Base-by-base conservation (phyloP, 305 asterid species). In the Fraxinus xanthoxyloides region DNA sequence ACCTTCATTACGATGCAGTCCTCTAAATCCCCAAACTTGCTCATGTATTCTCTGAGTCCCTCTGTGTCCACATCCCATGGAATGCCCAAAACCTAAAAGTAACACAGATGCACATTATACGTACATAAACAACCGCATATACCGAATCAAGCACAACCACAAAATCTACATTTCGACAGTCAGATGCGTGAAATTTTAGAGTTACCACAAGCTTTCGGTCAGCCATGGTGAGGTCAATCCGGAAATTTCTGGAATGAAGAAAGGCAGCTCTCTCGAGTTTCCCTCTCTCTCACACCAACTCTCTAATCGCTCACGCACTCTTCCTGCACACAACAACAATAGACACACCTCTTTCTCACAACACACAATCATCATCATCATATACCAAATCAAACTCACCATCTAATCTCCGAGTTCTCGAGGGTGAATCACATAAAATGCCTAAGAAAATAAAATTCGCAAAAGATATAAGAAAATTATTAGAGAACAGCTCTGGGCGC, bases 41-140 rank as follows among this genome's bases (percentile, higher is more conserved):
- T 85, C 98, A 96, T 94, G 88, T 96, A 96, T 84, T 93, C 98
- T 83, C 93, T 93, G 85, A 96, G 84, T 31, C 97, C 97, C 75
- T 94, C 98, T 0, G 99, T 93, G 23, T 94, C 98, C 85, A 96
- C 95, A 35, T 96, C 99, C 99, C 99, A 96, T 4, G 99, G 99
- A 79, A 94, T 93, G 30, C 99, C 99, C 93, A 96, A 88, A 61
- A 96, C 99, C 98, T 96, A 87, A 77, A 75, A 31, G 70, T 77
- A 21, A 76, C 28, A 59, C 31, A 69, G 9, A 75, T 5, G 38
- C 82, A 63, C 84, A 84, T 65, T 8, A 77, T 48, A 80, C 32
- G 28, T 40, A 40, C 48, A 40, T 40, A 40, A 15, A 3, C 63
- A 82, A 65, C 72, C 31, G 21, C 77, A 21, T 67, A 3, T 10